Conservation (phyloP, 306 rosid species). For the Biancaea sappan region DNA sequence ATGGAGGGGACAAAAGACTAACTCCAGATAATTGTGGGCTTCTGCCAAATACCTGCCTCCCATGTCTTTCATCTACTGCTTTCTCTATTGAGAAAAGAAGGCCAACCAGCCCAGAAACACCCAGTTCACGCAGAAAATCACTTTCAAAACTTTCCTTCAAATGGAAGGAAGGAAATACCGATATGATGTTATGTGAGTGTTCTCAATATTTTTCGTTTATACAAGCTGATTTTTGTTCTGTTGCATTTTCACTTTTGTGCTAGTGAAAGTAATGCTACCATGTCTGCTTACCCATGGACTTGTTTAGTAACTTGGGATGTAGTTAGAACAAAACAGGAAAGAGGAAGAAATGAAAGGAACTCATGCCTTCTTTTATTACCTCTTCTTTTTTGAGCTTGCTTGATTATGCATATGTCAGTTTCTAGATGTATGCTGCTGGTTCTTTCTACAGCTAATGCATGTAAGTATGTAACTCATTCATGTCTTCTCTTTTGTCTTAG, state of each 20-base stretch:
- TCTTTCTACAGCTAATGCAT: constrained; percentile 2
- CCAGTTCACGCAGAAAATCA: constrained; percentile 53
- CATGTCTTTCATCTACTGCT: constrained; percentile 57
- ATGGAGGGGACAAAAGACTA: constrained; percentile 33
- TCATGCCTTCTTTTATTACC: neutral
- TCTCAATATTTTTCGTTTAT: neutral
- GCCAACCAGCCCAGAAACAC: constrained; percentile 54
- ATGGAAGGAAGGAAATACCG: constrained; percentile 71
- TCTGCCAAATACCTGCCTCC: constrained; percentile 68
- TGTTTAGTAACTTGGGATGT: neutral
- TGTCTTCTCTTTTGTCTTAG: constrained; percentile 49
- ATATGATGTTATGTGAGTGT: constrained; percentile 62
- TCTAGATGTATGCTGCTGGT: neutral
- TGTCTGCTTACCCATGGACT: neutral
- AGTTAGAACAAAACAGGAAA: neutral
- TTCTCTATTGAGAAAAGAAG: constrained; percentile 54
- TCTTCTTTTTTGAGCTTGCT: neutral
- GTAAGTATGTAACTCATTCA: constrained; percentile 35
- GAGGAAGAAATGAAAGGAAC: neutral
- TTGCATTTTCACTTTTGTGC: neutral
- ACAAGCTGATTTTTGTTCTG: neutral
- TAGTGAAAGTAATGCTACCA: neutral
- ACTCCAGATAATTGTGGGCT: constrained; percentile 55
- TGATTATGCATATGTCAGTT: neutral
- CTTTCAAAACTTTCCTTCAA: constrained; percentile 80